Evolutionary conservation across 2,329 filamentous ascomycete species (phyloP).

Genomic region (Pseudomassariella vexata): DNA sequence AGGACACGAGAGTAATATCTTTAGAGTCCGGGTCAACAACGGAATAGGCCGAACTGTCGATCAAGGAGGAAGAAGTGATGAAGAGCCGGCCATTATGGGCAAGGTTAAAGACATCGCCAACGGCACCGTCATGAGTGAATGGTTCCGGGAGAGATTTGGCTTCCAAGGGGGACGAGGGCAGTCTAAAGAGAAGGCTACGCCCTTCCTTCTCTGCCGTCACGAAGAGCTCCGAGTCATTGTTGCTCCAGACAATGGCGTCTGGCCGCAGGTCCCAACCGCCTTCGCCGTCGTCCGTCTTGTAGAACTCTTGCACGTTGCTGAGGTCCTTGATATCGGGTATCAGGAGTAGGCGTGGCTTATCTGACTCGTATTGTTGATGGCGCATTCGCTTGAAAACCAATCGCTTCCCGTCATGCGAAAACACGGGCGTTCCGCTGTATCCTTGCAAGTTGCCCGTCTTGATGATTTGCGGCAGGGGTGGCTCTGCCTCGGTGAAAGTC

Average conservation of each 20-base stretch:
- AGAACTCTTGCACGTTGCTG: slow-evolving; percentile 56
- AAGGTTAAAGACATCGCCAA: slow-evolving; percentile 48
- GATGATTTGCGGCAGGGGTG: slow-evolving; percentile 45
- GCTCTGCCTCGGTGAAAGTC: slow-evolving; percentile 49
- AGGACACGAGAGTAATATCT: slow-evolving; percentile 6
- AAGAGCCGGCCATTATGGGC: slow-evolving; percentile 47
- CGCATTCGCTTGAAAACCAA: slow-evolving; percentile 78
- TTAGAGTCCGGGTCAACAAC: slow-evolving; percentile 41
- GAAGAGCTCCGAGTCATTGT: slow-evolving; percentile 58
- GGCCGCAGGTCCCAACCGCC: slow-evolving; percentile 57
- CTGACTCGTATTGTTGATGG: slow-evolving; percentile 71
- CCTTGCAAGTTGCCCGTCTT: slow-evolving; percentile 55
- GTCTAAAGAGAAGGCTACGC: slow-evolving; percentile 53
- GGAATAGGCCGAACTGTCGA: slow-evolving; percentile 67
- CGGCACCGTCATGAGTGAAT: slow-evolving; percentile 47
- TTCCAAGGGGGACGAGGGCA: slow-evolving; percentile 48
- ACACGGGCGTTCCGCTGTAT: slow-evolving; percentile 61
- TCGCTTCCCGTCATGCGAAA: slow-evolving; percentile 66
- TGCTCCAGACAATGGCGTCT: slow-evolving; percentile 51
- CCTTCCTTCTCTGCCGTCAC: slow-evolving; percentile 70
- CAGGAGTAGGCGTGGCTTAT: slow-evolving; percentile 65
- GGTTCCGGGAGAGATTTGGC: slow-evolving; percentile 42
- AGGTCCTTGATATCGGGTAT: slow-evolving; percentile 55
- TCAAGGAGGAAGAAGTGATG: slow-evolving; percentile 59
- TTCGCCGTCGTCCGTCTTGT: slow-evolving; percentile 54